Evolutionary conservation across 768 basidiomycete genomes (phyloP).

Genomic region (Epithele typhae): DNA sequence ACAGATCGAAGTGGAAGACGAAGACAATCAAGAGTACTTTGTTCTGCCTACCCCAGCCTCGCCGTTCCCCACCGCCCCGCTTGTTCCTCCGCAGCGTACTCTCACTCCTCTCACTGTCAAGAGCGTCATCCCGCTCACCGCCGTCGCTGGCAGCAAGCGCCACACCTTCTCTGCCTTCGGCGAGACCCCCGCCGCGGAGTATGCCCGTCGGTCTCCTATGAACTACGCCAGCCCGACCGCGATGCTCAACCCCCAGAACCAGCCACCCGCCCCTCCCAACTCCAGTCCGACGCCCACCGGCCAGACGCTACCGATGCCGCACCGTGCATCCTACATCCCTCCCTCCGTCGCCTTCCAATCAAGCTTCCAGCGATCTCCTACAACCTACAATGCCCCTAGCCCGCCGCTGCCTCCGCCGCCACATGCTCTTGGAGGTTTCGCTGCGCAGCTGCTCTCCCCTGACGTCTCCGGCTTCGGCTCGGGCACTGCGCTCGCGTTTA

Average conservation of each 20-base stretch:
- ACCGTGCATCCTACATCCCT: conserved; percentile 24
- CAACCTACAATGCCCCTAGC: conserved; percentile 44
- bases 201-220: conserved; percentile 20
- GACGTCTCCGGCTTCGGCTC: too few relatives aligned
- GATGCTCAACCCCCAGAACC: conserved; percentile 27
- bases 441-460: neutral
- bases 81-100: conserved; percentile 5
- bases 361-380: conserved; percentile 39
- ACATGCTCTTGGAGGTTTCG: neutral
- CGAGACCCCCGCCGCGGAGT: conserved; percentile 22
- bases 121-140: conserved; percentile 25
- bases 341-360: conserved; percentile 33
- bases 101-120: conserved; percentile 24
- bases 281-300: conserved; percentile 14
- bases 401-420: conserved; percentile 28
- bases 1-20: conserved; percentile 3
- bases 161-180: conserved; percentile 43
- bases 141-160: conserved; percentile 54
- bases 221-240: conserved; percentile 28
- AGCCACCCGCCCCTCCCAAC: conserved; percentile 15
- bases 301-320: conserved; percentile 9
- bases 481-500: neutral
- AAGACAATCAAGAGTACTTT: conserved; percentile 2
- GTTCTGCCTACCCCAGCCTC: conserved; percentile 55
- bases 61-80: conserved; percentile 53